Base-by-base conservation (phyloP, 192 early-diverging fungal genomes). In the Allomyces macrogynus region DNA sequence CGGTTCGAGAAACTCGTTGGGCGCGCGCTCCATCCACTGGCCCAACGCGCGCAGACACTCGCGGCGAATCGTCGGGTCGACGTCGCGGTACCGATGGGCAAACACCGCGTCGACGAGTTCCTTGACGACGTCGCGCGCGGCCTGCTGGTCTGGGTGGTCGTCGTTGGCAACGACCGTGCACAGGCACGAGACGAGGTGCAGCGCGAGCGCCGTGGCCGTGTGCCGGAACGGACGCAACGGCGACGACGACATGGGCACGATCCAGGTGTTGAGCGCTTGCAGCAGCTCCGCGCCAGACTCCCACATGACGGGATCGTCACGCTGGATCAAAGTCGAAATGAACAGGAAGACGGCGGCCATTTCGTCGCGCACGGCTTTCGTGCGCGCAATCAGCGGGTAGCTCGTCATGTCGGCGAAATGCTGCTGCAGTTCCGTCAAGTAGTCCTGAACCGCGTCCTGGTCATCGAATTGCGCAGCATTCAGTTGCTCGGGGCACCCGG, bases 201-300 rank as follows among this genome's bases (percentile, higher is more conserved):
- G 78, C 18, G 86, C 78, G 1, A 81, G 76, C 0, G 84, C 64
- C 3, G 93, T 89, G 3, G 92, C 80, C 9, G 89, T 93, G 66
- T 98, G 93, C 5, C 95, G 78, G 71, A 98, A 90, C 12, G 92
- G 89, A 20, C 92, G 81, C 65, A 87, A 93, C 1, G 83, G 66
- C 2, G 89, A 88, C 27, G 85, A 85, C 32, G 86, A 81, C 78
- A 89, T 82, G 11, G 74, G 71, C 4, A 77, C 75, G 8, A 86
- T 73, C 88, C 88, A 89, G 25, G 68, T 69, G 23, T 82, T 73
- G 10, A 87, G 57, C 26, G 73, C 82, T 63, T 82, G 80, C 72
- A 74, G 79, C 43, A 86, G 85, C 16, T 64, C 68, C 16, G 75
- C 80, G 60, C 78, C 81, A 0, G 32, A 40, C 32, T 40, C 32